phyloP scores from a whole-genome alignment of 208 protist species.

The Giardia duodenalis region DNA sequence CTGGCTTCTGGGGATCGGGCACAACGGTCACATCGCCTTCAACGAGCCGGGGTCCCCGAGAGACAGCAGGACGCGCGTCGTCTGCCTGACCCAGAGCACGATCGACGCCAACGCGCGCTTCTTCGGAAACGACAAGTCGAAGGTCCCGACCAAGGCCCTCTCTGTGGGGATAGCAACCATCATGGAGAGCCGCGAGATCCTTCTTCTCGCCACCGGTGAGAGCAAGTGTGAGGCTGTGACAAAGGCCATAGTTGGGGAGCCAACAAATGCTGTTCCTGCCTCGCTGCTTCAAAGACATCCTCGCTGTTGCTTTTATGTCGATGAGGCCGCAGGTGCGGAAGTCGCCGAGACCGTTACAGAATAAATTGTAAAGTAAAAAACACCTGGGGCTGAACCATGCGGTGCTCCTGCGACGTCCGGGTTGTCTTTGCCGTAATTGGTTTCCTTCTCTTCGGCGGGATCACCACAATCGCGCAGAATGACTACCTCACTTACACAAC shows the following conservation, averaged over 20 bases:
- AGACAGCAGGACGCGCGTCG: not conserved
- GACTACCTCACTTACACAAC: not conserved
- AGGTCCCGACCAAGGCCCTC: slow-evolving; percentile 10
- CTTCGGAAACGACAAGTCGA: not conserved
- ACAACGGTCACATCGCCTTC: slow-evolving; percentile 36
- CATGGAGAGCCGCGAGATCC: not conserved
- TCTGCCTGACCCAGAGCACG: not conserved
- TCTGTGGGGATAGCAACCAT: slow-evolving; percentile 18
- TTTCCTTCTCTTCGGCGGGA: slow-evolving; percentile 12
- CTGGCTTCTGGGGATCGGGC: slow-evolving; percentile 30
- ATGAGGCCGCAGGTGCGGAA: not conserved
- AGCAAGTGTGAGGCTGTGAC: not conserved
- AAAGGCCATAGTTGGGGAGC: not conserved
- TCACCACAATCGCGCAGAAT: not conserved
- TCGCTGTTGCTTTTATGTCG: not conserved
- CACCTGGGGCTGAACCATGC: too few relatives aligned
- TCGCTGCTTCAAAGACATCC: not conserved
- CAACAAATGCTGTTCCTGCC: not conserved
- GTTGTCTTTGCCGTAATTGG: not conserved
- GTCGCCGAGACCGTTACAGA: too few relatives aligned
- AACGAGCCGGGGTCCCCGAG: slow-evolving; percentile 25
- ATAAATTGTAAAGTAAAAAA: too few relatives aligned
- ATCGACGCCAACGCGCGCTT: slow-evolving; percentile 21
- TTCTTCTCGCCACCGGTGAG: slow-evolving; percentile 15
- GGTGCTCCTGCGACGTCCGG: too few relatives aligned